Base-by-base conservation (phyloP, 164 flowering plant species). In the Akebia trifoliata region DNA sequence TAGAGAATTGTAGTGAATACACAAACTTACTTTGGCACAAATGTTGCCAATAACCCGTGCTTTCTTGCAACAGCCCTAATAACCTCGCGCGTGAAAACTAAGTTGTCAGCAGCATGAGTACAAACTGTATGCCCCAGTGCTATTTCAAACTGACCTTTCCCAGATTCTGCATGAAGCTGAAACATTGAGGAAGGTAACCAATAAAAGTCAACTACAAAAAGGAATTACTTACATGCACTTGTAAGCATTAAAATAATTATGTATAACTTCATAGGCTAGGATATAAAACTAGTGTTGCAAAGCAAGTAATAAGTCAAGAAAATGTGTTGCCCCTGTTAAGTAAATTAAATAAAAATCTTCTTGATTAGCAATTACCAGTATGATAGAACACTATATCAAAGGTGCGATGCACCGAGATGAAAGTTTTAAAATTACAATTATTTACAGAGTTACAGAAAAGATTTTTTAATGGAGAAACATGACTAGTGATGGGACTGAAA, bases 131-230 rank as follows among this genome's bases (percentile, higher is more conserved):
- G 86, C 8, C 83, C 90, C 68, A 86, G 26, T 12, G 78, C 81
- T 57, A 94, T 61, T 77, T 90, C 99, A 70, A 72, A 86, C 62
- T 90, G 99, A 21, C 99, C 97, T 52, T 82, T 79, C 46, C 99
- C 97, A 61, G 93, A 68, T 82, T 94, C 97, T 50, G 95, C 82
- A 71, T 94, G 99, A 9, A 90, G 18, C 98, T 91, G 74, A 43
- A 65, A 50, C n/a, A 62, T 63, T 31, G 43, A 47, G 29, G 35
- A 58, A 48, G 21, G 49, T 28, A 26, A 56, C 18, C 24, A 37
- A 42, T 21, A 30, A 15, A 24, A n/a, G n/a, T n/a, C n/a, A n/a
- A n/a, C n/a, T n/a, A n/a, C n/a, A n/a, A n/a, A n/a, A n/a, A 30
- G 32, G 21, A 40, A 18, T 25, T 26, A 26, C 14, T 17, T 1